A percentile compares a stretch with the other conserved stretches of the same genome.
Evolutionary conservation across 2,329 filamentous ascomycete genomes (phyloP).

Genomic region (Beauveria medogensis): DNA sequence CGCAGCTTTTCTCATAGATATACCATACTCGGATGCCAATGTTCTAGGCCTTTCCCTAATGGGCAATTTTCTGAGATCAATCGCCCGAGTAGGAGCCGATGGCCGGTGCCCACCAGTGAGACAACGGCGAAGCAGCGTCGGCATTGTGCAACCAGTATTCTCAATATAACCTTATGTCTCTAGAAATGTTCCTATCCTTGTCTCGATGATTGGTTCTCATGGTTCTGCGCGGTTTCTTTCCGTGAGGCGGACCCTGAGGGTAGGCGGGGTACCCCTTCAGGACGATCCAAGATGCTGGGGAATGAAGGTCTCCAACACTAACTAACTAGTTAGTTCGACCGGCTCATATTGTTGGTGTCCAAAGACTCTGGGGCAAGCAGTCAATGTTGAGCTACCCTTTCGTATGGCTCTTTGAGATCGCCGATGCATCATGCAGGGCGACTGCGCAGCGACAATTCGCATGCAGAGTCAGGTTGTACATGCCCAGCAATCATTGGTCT

Average conservation of each 20-base stretch:
- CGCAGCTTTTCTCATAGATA: neutral
- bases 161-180: neutral
- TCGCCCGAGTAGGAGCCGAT: neutral
- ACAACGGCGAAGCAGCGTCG: neutral
- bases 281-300: no score
- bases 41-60: neutral
- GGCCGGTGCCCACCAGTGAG: neutral
- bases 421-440: neutral
- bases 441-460: neutral
- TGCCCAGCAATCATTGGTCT: neutral
- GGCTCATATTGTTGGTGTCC: no score
- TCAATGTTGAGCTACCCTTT: neutral
- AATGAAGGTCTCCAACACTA: no score
- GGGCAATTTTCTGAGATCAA: neutral
- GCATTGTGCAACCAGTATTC: neutral
- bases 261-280: no score
- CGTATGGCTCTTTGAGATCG: neutral
- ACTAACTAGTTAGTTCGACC: no score
- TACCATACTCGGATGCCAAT: neutral
- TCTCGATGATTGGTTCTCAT: no score
- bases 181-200: no score
- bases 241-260: no score
- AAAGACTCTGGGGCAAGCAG: no score
- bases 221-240: no score
- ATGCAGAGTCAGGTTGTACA: no score